phyloP scores from a whole-genome alignment of 257 asterid genomes.

The Ilex asprella region DNA sequence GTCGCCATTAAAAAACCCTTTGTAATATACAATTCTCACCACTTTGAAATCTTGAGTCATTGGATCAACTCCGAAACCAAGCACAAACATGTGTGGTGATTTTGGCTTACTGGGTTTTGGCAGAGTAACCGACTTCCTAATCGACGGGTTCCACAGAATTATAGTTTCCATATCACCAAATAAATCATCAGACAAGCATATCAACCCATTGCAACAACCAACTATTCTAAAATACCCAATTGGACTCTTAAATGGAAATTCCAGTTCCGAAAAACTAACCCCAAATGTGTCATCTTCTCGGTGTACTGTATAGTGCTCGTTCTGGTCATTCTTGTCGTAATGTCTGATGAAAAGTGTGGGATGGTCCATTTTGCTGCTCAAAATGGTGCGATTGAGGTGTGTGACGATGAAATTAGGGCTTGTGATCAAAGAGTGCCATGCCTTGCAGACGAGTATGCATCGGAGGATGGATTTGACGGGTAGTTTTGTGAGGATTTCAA shows the following conservation, averaged over 20 bases:
- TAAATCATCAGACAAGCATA: constrained; percentile 47
- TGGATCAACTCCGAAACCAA: background rate
- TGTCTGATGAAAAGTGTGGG: constrained; percentile 30
- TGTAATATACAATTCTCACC: background rate
- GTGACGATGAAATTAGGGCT: constrained; percentile 29
- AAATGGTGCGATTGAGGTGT: constrained; percentile 22
- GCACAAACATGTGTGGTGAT: background rate
- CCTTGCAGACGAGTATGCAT: constrained; percentile 41
- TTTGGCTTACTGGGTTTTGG: background rate
- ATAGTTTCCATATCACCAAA: background rate
- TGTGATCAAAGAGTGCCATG: constrained; percentile 41
- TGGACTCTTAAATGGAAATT: constrained; percentile 32
- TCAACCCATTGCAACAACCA: constrained; percentile 42
- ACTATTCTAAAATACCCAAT: constrained; percentile 35
- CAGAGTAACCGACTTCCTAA: background rate
- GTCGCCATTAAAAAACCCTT: background rate
- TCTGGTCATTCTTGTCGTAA: constrained; percentile 2
- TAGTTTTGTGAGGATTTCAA: constrained; percentile 36
- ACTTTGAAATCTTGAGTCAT: background rate
- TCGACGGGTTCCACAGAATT: background rate
- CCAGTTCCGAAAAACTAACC: background rate
- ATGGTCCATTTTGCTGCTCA: background rate
- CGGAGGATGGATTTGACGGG: constrained; percentile 32
- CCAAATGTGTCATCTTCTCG: constrained; percentile 16
- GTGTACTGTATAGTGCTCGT: constrained; percentile 29